Percentiles rank a stretch among this genome's conserved stretches.
Conservation (phyloP, 441 rosid genomes). For the Populus hybrid region DNA sequence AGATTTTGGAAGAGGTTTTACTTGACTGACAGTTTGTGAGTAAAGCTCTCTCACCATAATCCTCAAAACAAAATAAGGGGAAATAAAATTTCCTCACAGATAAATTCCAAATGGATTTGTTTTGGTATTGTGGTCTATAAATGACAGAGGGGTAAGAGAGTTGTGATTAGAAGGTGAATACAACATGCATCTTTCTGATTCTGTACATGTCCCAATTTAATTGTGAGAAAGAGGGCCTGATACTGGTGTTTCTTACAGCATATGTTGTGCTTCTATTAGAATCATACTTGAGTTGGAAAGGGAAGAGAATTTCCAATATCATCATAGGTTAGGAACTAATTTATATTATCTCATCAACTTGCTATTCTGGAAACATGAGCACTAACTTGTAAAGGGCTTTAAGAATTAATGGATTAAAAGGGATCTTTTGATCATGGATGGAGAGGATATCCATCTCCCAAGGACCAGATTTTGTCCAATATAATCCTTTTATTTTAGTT, state of each 20-base stretch:
- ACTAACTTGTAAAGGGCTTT: not conserved
- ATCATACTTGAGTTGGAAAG: not conserved
- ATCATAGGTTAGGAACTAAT: not conserved
- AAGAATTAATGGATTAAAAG: not conserved
- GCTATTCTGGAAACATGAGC: not conserved
- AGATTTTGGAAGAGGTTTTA: not conserved
- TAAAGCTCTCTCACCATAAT: not conserved
- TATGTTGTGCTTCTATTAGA: not conserved
- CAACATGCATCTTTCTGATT: not conserved
- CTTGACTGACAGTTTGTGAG: not conserved
- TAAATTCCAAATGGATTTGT: not conserved
- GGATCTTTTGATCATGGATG: not conserved
- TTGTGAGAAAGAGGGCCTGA: not conserved
- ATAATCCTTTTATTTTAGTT: not conserved
- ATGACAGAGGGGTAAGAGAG: not conserved
- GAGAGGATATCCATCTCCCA: conserved; percentile 1
- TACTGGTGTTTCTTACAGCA: not conserved
- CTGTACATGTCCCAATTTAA: not conserved
- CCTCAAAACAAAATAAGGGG: not conserved
- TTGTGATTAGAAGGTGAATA: not conserved
- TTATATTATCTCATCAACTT: not conserved
- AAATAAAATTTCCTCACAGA: not conserved
- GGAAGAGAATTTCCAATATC: not conserved
- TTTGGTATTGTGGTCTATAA: not conserved
- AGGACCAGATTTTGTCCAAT: not conserved